Evolutionary conservation across 257 asterid genomes (phyloP).

Genomic region (Solanum bukasovii): DNA sequence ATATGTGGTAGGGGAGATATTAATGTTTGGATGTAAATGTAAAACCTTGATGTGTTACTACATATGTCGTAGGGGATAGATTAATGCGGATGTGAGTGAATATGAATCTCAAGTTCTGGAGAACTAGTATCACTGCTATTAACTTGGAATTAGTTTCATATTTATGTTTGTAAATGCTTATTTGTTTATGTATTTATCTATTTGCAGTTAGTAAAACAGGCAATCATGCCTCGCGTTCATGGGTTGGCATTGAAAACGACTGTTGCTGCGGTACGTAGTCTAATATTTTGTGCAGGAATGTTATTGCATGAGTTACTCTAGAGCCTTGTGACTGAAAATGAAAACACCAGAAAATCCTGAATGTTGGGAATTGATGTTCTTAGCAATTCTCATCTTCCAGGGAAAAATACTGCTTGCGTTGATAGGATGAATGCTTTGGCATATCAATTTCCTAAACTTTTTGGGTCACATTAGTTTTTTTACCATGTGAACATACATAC

Average conservation of each 20-base stretch:
- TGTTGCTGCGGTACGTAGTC: conserved; percentile 87
- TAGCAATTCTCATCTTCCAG: neutral
- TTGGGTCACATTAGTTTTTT: neutral
- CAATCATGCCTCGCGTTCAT: conserved; percentile 86
- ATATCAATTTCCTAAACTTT: neutral
- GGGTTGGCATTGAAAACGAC: conserved; percentile 96
- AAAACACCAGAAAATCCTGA: neutral
- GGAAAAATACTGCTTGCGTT: neutral
- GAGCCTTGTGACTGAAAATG: neutral
- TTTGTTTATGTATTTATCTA: neutral
- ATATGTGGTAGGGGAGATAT: neutral
- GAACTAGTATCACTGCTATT: neutral
- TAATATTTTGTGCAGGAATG: neutral
- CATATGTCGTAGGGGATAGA: neutral
- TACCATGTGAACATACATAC: neutral
- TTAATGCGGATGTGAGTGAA: neutral
- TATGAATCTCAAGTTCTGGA: neutral
- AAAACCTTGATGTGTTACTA: neutral
- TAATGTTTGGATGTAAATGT: neutral
- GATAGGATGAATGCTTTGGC: neutral
- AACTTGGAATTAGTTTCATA: neutral
- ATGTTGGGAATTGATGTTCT: neutral
- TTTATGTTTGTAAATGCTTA: neutral
- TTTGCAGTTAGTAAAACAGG: conserved; percentile 79
- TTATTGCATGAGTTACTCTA: neutral